Percentiles rank a stretch among this genome's conserved stretches.
These are phyloP conservation scores for Penicillium soppii DNA, from an alignment of 495 filamentous ascomycete genomes.

Conservation along the genomic window DNA sequence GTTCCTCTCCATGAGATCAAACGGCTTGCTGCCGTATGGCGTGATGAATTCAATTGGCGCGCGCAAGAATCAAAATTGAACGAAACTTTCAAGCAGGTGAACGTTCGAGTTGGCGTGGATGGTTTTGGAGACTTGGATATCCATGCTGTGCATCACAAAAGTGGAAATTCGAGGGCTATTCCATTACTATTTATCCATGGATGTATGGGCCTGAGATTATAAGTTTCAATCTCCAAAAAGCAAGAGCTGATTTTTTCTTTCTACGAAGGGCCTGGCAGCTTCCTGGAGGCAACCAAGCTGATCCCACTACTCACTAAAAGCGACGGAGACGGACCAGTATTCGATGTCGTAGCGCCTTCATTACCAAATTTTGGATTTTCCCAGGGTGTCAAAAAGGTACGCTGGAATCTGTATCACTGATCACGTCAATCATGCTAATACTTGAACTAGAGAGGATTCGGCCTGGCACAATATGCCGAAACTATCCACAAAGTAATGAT, in stretches of 20 bases:
- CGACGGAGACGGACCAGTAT: constrained; percentile 48
- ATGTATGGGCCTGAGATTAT: constrained; percentile 33
- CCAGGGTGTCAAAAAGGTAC: constrained; percentile 47
- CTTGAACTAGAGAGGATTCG: constrained; percentile 37
- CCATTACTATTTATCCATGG: constrained; percentile 63
- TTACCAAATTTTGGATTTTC: constrained; percentile 75
- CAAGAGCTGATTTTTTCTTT: not conserved
- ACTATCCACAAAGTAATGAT: constrained; percentile 44
- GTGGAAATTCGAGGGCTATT: constrained; percentile 46
- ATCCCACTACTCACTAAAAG: constrained; percentile 54
- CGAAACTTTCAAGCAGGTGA: constrained; percentile 38
- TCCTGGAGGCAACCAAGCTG: constrained; percentile 64
- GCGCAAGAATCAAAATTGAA: constrained; percentile 42
- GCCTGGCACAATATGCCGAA: constrained; percentile 43
- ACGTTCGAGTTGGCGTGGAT: constrained; percentile 28
- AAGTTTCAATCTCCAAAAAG: not conserved
- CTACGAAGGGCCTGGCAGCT: constrained; percentile 62
- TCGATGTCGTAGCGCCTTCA: constrained; percentile 69
- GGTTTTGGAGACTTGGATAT: constrained; percentile 46
- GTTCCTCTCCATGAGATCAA: constrained; percentile 49
- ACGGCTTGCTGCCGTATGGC: constrained; percentile 44
- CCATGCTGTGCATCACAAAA: constrained; percentile 55
- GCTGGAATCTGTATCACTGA: not conserved
- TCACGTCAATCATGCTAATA: constrained; percentile 3
- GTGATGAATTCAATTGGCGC: constrained; percentile 49